Evolutionary conservation across 1,139 yeast genomes (phyloP).

Genomic region (Nadsonia starkeyi-henricii): DNA sequence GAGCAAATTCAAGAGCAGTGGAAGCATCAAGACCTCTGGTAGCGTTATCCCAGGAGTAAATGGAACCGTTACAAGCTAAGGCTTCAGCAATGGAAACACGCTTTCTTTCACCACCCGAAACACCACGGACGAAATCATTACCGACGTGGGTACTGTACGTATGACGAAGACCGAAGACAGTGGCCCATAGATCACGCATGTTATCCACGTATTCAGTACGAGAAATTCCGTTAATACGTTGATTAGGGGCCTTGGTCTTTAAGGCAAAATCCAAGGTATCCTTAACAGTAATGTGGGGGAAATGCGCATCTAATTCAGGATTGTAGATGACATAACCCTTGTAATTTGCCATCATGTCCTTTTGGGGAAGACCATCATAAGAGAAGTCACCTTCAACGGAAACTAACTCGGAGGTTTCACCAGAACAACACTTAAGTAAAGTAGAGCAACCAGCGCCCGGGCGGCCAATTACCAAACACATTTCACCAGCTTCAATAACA

Average conservation of each 20-base stretch:
- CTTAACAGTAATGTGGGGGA: slow-evolving; percentile 50
- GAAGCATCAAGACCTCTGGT: slow-evolving; percentile 69
- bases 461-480: slow-evolving; percentile 47
- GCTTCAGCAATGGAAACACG: slow-evolving; percentile 54
- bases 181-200: slow-evolving; percentile 37
- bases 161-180: slow-evolving; percentile 46
- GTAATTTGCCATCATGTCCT: slow-evolving; percentile 35
- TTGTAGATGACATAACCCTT: slow-evolving; percentile 43
- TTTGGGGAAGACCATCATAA: slow-evolving; percentile 38
- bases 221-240: slow-evolving; percentile 35
- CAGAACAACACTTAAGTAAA: slow-evolving; percentile 40
- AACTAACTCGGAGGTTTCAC: slow-evolving; percentile 32
- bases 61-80: slow-evolving; percentile 39
- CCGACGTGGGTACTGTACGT: slow-evolving; percentile 45
- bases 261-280: slow-evolving; percentile 49
- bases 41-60: slow-evolving; percentile 66
- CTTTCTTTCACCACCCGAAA: slow-evolving; percentile 52
- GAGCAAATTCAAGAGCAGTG: slow-evolving; percentile 55
- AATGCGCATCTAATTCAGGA: slow-evolving; percentile 47
- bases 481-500: slow-evolving; percentile 40
- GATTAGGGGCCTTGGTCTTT: slow-evolving; percentile 43
- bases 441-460: slow-evolving; percentile 61
- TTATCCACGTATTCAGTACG: slow-evolving; percentile 35
- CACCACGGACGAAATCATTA: slow-evolving; percentile 47
- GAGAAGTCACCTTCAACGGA: slow-evolving; percentile 31